A percentile compares a stretch with the other conserved stretches of the same genome.
These are phyloP conservation scores for Rhizophora apiculata DNA, from an alignment of 345 rosid genomes.

Conservation along the genomic window DNA sequence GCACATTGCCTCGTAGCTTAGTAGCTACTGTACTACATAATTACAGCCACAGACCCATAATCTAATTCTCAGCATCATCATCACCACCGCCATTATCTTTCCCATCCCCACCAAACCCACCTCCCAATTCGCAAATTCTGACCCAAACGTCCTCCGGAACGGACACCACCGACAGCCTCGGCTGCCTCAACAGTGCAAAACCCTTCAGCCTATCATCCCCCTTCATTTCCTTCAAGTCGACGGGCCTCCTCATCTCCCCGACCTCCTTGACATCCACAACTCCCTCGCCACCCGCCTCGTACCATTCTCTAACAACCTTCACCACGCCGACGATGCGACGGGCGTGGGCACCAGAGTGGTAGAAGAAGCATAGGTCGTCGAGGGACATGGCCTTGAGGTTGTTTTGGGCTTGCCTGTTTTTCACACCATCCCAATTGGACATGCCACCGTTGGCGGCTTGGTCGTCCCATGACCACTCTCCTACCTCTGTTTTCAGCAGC, in stretches of 20 bases:
- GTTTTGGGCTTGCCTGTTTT: conserved; percentile 88
- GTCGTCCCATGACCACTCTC: conserved; percentile 98
- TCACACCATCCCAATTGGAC: conserved; percentile 89
- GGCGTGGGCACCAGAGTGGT: conserved; percentile 76
- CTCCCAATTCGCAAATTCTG: conserved; percentile 67
- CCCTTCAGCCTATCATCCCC: conserved; percentile 52
- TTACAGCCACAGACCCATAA: not conserved
- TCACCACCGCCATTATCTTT: not conserved
- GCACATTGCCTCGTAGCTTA: no score
- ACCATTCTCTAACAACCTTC: conserved; percentile 63
- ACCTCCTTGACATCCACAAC: conserved; percentile 76
- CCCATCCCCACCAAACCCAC: conserved; percentile 82
- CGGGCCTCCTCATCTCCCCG: conserved; percentile 71
- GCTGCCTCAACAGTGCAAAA: conserved; percentile 73
- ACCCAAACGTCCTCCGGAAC: conserved; percentile 58
- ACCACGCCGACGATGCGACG: conserved; percentile 86
- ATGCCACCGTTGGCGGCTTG: conserved; percentile 67
- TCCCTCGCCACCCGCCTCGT: conserved; percentile 38
- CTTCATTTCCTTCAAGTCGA: conserved; percentile 81
- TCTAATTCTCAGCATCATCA: conserved; percentile 8
- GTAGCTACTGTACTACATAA: no score
- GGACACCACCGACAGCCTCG: conserved; percentile 82
- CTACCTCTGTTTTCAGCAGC: conserved; percentile 90
- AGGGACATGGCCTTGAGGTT: conserved; percentile 71
- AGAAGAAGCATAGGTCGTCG: conserved; percentile 79